phyloP scores from a whole-genome alignment of 2,329 filamentous ascomycete species.

The Phialophora expanda region DNA sequence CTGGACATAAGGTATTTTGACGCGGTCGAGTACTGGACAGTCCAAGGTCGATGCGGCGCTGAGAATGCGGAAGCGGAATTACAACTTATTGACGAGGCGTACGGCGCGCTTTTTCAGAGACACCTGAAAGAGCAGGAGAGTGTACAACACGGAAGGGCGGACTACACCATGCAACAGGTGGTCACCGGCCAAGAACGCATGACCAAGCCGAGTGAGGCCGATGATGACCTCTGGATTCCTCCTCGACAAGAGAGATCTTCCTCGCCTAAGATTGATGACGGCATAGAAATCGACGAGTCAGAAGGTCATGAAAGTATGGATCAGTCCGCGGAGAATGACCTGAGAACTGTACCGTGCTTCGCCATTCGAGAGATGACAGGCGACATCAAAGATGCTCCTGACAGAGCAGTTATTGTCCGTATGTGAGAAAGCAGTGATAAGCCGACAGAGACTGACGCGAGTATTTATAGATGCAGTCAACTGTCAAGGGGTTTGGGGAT shows the following conservation, averaged over 20 bases:
- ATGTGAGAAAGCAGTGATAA: slow-evolving; percentile 26
- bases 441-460: neutral
- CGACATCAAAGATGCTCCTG: slow-evolving; percentile 60
- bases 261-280: slow-evolving; percentile 1
- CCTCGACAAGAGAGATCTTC: slow-evolving; percentile 9
- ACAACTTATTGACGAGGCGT: slow-evolving; percentile 27
- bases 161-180: slow-evolving; percentile 24
- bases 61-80: slow-evolving; percentile 9
- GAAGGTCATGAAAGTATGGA: neutral
- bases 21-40: slow-evolving; percentile 21
- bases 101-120: slow-evolving; percentile 20
- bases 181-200: slow-evolving; percentile 30
- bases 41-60: neutral
- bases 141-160: neutral
- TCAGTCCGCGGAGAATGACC: neutral
- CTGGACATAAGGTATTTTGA: slow-evolving; percentile 31
- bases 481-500: slow-evolving; percentile 61
- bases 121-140: slow-evolving; percentile 5
- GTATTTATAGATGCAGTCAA: slow-evolving; percentile 61
- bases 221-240: slow-evolving; percentile 23
- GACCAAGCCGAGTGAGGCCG: slow-evolving; percentile 6
- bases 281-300: neutral
- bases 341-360: slow-evolving; percentile 15
- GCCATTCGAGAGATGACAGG: slow-evolving; percentile 19
- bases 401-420: slow-evolving; percentile 59